A percentile compares a stretch with the other conserved stretches of the same genome.
These are phyloP conservation scores for Tricholomella constricta DNA, from an alignment of 768 basidiomycete species.

Conservation along the genomic window DNA sequence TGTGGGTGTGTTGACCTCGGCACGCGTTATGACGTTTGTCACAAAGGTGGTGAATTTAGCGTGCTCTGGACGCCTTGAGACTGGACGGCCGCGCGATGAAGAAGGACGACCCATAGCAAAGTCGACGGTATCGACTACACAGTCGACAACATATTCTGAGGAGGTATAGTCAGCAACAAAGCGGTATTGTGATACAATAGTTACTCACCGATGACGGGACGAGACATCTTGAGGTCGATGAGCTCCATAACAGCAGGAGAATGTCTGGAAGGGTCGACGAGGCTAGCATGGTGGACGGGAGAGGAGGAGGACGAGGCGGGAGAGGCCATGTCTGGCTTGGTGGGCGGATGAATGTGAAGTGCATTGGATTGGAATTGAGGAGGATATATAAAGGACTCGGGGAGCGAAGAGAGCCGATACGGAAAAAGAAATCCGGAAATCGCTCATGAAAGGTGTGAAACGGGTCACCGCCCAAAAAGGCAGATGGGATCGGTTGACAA, in stretches of 20 bases:
- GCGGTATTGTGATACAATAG: not conserved
- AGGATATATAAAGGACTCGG: constrained; percentile 36
- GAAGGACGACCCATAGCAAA: constrained; percentile 70
- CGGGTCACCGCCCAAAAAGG: constrained; percentile 15
- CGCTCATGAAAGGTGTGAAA: constrained; percentile 16
- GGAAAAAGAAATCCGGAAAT: constrained; percentile 30
- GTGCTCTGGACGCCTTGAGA: constrained; percentile 51
- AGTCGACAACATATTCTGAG: constrained; percentile 72
- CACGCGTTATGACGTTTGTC: constrained; percentile 65
- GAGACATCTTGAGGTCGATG: constrained; percentile 62
- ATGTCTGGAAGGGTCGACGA: constrained; percentile 66
- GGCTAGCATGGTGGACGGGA: constrained; percentile 45
- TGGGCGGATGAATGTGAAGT: constrained; percentile 18
- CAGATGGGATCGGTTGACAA: constrained; percentile 23
- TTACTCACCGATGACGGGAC: constrained; percentile 63
- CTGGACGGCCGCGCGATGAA: constrained; percentile 51
- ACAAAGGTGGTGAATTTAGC: constrained; percentile 66
- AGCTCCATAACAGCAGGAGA: constrained; percentile 69
- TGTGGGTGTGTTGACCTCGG: constrained; percentile 71
- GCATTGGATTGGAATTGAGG: constrained; percentile 23
- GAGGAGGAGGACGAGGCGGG: constrained; percentile 28
- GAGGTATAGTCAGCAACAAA: constrained; percentile 7
- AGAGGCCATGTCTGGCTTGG: constrained; percentile 16
- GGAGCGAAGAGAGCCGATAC: constrained; percentile 34
- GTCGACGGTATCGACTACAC: constrained; percentile 71